Base-by-base conservation (phyloP, 139 green algal species). In the Chlamydomonas schloesseri region DNA sequence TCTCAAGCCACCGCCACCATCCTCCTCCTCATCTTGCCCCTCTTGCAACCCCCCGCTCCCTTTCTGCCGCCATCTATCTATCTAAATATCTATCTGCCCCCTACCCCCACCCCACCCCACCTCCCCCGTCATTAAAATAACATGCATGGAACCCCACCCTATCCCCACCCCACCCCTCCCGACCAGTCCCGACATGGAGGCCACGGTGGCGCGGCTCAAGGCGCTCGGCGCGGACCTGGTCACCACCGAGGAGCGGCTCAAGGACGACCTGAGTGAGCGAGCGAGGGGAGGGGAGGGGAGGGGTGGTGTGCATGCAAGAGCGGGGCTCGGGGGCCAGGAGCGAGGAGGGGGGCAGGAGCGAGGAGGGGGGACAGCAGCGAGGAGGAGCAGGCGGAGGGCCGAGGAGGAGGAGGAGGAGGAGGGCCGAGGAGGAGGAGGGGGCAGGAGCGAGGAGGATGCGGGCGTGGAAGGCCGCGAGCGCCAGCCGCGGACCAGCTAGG, bases 171-270 rank as follows among this genome's bases (percentile, higher is more conserved):
- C 26, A 24, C 36, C 0, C 26, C 10, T 15, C 8, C 26, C 21
- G 5, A n/a, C n/a, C 85, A 92, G 91, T 74, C 87, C 88, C 15
- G 70, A 94, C 77, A 90, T 91, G 90, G 70, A 87, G 0, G 89
- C 87, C 55, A 90, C 93, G n/a, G 89, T 93, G 73, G 26, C 73
- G 9, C 81, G 94, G 72, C 91, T 98, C 46, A 87, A 82, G 20
- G 82, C 71, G 0, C 88, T 97, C 75, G 94, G 95, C 0, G 95
- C 94, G 36, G 91, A 93, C 31, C 36, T 96, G 28, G 92, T 97
- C 28, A 95, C 93, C 28, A 97, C 95, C 0, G 89, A 95, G 37
- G 78, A 86, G 34, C 86, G 89, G 17, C 83, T 93, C 36, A 82
- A 81, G 70, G 82, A 75, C 33, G 89, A 91, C 31, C 31, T 96